A percentile compares a stretch with the other conserved stretches of the same genome.
phyloP scores from a whole-genome alignment of 2,329 filamentous ascomycete genomes.

The Amphichorda felina region DNA sequence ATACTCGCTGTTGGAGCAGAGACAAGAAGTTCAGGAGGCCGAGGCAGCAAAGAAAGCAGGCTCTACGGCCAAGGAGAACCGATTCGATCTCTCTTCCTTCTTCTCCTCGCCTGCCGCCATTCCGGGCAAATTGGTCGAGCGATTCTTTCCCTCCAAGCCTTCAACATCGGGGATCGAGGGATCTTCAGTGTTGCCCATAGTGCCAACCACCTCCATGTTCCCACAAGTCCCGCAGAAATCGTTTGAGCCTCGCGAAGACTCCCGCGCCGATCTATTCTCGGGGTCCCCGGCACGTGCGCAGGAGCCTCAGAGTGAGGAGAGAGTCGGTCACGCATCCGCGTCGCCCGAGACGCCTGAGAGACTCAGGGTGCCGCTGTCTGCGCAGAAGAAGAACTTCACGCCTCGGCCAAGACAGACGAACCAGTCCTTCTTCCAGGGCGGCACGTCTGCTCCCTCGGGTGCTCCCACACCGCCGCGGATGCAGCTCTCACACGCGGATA shows the following conservation, averaged over 20 bases:
- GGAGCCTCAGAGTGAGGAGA: conserved; percentile 1
- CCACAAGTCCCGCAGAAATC: conserved; percentile 19
- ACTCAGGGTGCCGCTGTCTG: conserved; percentile 19
- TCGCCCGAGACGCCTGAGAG: conserved; percentile 20
- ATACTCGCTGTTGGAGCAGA: conserved; percentile 29
- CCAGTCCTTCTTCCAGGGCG: conserved; percentile 26
- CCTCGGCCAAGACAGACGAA: conserved; percentile 24
- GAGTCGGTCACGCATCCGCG: not conserved
- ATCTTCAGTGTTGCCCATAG: not conserved
- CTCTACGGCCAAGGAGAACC: conserved; percentile 15
- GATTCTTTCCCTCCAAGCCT: conserved; percentile 12
- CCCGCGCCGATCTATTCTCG: conserved; percentile 21
- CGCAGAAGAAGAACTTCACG: conserved; percentile 37
- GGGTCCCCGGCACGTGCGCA: conserved; percentile 14
- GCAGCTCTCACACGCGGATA: conserved; percentile 28
- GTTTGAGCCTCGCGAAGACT: conserved; percentile 17
- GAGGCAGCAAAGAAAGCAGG: conserved; percentile 6
- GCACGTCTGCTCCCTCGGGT: conserved; percentile 13
- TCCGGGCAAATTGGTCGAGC: conserved; percentile 19
- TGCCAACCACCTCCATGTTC: conserved; percentile 27
- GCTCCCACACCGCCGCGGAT: conserved; percentile 24
- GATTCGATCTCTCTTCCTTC: conserved; percentile 39
- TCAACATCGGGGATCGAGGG: no score
- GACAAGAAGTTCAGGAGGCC: conserved; percentile 7
- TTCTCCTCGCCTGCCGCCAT: conserved; percentile 43